Evolutionary conservation across 2,329 filamentous ascomycete genomes (phyloP), one percentile per base, ranked within the genome.

Genomic region (Volutella citrinella): DNA sequence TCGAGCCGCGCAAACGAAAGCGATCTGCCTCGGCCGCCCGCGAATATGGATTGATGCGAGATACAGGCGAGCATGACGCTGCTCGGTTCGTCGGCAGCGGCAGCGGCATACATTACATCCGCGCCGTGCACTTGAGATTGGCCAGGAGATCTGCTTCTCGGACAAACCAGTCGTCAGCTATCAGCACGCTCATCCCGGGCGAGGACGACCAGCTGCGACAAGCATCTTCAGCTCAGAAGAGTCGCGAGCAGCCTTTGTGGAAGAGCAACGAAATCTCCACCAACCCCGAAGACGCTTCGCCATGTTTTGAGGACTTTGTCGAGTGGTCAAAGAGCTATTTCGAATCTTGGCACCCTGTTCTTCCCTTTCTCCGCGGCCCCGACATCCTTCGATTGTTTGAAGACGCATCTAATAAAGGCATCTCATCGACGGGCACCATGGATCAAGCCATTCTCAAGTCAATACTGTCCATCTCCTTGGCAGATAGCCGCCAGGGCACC

Each of bases 21-120:
- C 45, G 50, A 14, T 57, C 57, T 9, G 34, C 34, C 1, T 50
- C 55, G 3, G 38, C 52, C 4, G 49, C 54, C 10, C 56, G 57
- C 17, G 57, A 60, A 29, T 55, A 57, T 51, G 57, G 57, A 8
- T 42, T 75, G 35, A 77, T 78, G 72, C 65, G 74, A 38, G 68
- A 70, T 42, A 59, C 64, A 18, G 63, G 61, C 12, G 63, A 64
- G 18, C 60, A 65, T 19, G 68, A 64, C 15, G 66, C 66, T 4
- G 67, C 72, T 11, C 72, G 69, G 1, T 79, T 79, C 35, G 65
- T 78, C 5, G 75, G 75, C 5, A 77, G 73, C 31, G 70, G 70
- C 12, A 77, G 74, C 39, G 75, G 75, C 2, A 77, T 78, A n/a
- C 68, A 76, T 46, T 78, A 78, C 45, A 72, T 78, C 20, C 66